These are phyloP conservation scores for Ceratobasidium sp. DNA, from an alignment of 1,284 basidiomycete species.

Conservation along the genomic window DNA sequence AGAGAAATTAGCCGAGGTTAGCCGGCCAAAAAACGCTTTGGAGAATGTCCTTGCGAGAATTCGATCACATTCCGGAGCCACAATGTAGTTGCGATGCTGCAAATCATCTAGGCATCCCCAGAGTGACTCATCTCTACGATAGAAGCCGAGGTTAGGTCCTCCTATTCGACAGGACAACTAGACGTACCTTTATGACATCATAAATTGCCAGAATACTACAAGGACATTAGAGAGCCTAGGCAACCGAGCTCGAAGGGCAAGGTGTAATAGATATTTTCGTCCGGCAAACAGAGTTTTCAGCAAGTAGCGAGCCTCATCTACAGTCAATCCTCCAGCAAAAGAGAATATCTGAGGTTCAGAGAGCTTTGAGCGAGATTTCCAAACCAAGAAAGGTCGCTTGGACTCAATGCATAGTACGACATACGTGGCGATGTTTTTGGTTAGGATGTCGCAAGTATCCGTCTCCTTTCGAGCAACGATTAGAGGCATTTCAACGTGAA, in stretches of 20 bases:
- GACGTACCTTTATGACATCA: constrained; percentile 3
- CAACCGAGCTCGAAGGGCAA: neutral
- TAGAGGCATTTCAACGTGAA: neutral
- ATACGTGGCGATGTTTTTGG: neutral
- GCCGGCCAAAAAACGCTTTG: neutral
- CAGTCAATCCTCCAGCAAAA: neutral
- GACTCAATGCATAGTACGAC: neutral
- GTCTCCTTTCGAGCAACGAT: neutral
- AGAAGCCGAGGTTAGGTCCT: neutral
- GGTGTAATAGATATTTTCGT: neutral
- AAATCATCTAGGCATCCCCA: neutral
- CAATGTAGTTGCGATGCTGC: neutral
- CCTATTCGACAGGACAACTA: neutral
- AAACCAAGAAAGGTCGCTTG: neutral
- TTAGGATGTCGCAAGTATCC: neutral
- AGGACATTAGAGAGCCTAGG: neutral
- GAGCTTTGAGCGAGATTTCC: neutral
- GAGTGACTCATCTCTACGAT: neutral
- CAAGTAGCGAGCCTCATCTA: neutral
- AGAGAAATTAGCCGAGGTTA: no score
- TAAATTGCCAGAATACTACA: neutral
- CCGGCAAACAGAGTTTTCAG: neutral
- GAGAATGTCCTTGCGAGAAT: neutral
- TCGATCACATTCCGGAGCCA: neutral
- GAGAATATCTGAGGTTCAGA: neutral